Percentiles rank a stretch among this genome's conserved stretches.
phyloP scores from a whole-genome alignment of 2,329 filamentous ascomycete genomes.

The Fonsecaea nubica region DNA sequence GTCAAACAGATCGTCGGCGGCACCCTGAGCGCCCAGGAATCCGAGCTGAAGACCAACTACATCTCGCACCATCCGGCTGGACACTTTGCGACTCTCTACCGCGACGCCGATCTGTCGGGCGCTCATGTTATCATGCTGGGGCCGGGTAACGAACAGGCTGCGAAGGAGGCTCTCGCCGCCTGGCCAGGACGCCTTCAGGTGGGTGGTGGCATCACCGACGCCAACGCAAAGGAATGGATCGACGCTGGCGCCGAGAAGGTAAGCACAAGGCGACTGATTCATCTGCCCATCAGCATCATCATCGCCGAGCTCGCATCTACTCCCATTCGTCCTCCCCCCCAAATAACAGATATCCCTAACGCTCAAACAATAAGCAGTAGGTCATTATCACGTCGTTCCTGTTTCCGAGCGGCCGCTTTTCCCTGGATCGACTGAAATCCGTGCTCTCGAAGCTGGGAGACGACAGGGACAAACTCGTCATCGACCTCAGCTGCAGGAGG shows the following conservation, averaged over 20 bases:
- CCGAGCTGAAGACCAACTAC: slow-evolving; percentile 85
- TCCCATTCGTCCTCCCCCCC: not conserved
- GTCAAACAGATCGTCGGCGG: slow-evolving; percentile 99
- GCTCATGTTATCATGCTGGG: slow-evolving; percentile 98
- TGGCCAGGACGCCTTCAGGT: slow-evolving; percentile 87
- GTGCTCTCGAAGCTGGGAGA: slow-evolving; percentile 75
- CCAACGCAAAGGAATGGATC: slow-evolving; percentile 86
- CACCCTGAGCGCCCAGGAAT: slow-evolving; percentile 72
- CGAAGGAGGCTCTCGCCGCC: slow-evolving; percentile 73
- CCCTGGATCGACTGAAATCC: slow-evolving; percentile 73
- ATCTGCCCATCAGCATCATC: not conserved
- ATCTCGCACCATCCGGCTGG: slow-evolving; percentile 82
- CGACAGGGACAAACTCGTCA: slow-evolving; percentile 82
- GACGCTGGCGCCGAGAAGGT: slow-evolving; percentile 89
- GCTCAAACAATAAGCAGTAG: slow-evolving; percentile 59
- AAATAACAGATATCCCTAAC: not conserved
- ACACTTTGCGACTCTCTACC: slow-evolving; percentile 83
- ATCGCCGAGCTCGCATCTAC: not conserved
- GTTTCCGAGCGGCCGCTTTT: slow-evolving; percentile 84
- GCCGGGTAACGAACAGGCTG: slow-evolving; percentile 81
- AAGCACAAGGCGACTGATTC: slow-evolving; percentile 43
- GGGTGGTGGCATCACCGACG: slow-evolving; percentile 88
- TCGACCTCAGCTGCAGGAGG: slow-evolving; percentile 89
- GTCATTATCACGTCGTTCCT: slow-evolving; percentile 97
- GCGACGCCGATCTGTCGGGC: slow-evolving; percentile 72